These are phyloP conservation scores for Crataegus laevigata DNA, from an alignment of 306 rosid species.

Conservation along the genomic window DNA sequence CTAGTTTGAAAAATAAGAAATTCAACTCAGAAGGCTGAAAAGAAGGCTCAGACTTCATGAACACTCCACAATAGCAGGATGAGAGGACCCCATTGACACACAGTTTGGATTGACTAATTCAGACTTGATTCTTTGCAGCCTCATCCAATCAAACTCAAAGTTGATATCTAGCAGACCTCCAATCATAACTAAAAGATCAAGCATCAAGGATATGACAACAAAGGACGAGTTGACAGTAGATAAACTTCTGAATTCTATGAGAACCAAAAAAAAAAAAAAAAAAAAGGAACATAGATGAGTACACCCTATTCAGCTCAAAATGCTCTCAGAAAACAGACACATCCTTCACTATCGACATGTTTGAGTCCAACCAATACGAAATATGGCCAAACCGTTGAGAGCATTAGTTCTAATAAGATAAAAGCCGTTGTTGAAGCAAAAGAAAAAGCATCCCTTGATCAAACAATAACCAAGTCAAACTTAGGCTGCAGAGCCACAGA, in stretches of 20 bases:
- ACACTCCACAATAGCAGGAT: conserved; percentile 17
- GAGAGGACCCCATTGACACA: conserved; percentile 19
- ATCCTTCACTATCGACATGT: conserved; percentile 6
- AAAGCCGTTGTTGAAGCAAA: conserved; percentile 9
- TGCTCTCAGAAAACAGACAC: conserved; percentile 1
- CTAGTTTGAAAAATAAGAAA: background rate
- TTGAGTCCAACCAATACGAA: conserved; percentile 8
- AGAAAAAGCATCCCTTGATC: conserved; percentile 6
- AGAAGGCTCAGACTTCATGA: conserved; percentile 7
- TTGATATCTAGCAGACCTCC: conserved; percentile 9
- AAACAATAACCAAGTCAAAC: conserved; percentile 13
- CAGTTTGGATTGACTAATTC: conserved; percentile 10
- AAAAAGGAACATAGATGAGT: background rate
- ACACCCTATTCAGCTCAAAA: background rate
- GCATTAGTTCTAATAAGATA: conserved; percentile 2
- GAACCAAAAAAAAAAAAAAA: background rate
- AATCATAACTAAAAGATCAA: conserved; percentile 11
- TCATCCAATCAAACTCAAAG: conserved; percentile 15
- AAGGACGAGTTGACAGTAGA: background rate
- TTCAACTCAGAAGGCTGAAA: conserved; percentile 9
- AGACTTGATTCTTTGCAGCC: conserved; percentile 12
- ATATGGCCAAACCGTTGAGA: conserved; percentile 14
- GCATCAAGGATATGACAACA: background rate
- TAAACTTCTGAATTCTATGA: conserved; percentile 4
- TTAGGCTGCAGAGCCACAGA: conserved; percentile 20